Base-by-base conservation (phyloP, 2,329 filamentous ascomycete species). In the Drechmeria coniospora region DNA sequence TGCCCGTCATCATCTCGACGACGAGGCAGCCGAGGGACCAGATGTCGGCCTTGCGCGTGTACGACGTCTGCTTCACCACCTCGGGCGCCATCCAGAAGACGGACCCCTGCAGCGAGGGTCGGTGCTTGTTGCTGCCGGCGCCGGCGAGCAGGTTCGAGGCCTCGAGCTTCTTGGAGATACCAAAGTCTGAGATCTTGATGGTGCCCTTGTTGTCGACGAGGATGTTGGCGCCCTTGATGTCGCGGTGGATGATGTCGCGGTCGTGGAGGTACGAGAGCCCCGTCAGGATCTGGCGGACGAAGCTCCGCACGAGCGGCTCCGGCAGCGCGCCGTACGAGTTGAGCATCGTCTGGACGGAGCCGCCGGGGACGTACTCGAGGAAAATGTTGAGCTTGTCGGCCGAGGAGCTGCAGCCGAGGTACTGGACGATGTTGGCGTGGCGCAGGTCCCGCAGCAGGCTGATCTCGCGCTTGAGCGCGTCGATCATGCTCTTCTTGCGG, bases 1-100 rank as follows among this genome's bases (percentile, higher is more conserved):
- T 79, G 31, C 90, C 90, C 9, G 90, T 95, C 66, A 95, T 93
- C 90, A 98, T 98, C 61, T 98, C 90, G 15, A 98, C 87, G 10
- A 98, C 83, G 28, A 98, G 63, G 51, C 90, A 98, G 19, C 90
- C 90, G 15, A 98, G 69, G 25, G 83, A 93, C 90, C 90, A 98
- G 42, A 98, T 98, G 46, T 98, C 90, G 10, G 90, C 90, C 59
- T 95, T 95, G 57, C 87, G 83, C 5, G 87, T 95, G 57, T 98
- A 94, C 5, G 84, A 86, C 3, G 87, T 95, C 56, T 95, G 90
- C 46, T 90, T 90, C 36, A 98, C 90, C 13, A 98, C 90, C 59
- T 98, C 90, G 7, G 90, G 90, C 1, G 90, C 90, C 90, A 98
- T 98, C 90, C 90, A 98, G 59, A 94, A 98, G 28, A 98, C 90